Base-by-base conservation (phyloP, 2,329 filamentous ascomycete species). In the Hypoxylon sp. region DNA sequence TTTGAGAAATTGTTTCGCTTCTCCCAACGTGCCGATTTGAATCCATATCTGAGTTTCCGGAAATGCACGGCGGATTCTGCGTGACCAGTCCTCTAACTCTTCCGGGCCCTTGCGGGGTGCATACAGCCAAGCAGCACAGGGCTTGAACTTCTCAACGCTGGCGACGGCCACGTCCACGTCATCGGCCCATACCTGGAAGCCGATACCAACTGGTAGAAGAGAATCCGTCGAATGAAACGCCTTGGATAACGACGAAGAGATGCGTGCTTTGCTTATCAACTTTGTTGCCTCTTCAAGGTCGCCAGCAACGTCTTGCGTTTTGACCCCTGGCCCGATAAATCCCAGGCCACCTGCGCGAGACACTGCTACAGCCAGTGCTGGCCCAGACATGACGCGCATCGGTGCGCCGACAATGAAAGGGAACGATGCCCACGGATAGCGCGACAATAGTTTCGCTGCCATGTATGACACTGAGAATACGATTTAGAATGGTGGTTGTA, bases 31-130 rank as follows among this genome's bases (percentile, higher is more conserved):
- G 10, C 86, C 85, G 4, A 88, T 77, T 68, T 88, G 86, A 4
- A 86, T 77, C 86, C 85, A 88, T 27, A 88, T 79, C 69, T 84
- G 81, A 0, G 82, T 87, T 30, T 74, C 75, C 0, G 77, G 77
- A 10, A 77, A 82, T 0, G 74, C 80, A 1, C 75, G 65, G 0
- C 85, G 82, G 40, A 88, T 46, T 8, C 5, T 40, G 5, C 22
- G 31, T 13, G 55, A 30, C 49, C 58, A 57, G 8, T 46, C 10
- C 2, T 17, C 46, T 30, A 62, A 53, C 25, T 69, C 58, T 4
- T 11, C 46, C n/a, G 48, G 48, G 13, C 46, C 46, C 3, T 54
- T 20, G 11, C n/a, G 13, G 25, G 66, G 49, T 1, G 58, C 57
- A 44, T 62, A 69, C 4, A 69, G 62, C 66, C 62, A 69, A 74